phyloP scores from a whole-genome alignment of 2,329 filamentous ascomycete species.

The Intubia oerlemansii region DNA sequence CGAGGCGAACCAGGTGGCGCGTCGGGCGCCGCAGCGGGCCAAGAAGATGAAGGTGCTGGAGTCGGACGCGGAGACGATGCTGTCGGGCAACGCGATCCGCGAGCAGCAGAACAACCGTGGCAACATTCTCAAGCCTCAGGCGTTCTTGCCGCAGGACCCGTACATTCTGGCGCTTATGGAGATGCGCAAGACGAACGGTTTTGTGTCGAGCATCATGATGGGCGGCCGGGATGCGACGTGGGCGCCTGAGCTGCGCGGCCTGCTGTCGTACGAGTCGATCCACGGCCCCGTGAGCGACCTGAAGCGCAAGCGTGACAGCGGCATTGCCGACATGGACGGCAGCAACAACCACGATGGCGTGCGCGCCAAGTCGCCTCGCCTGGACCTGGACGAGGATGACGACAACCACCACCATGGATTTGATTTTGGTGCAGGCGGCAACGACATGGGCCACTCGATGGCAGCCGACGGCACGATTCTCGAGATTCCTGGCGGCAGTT shows the following conservation, averaged over 20 bases:
- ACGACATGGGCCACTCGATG: constrained; percentile 29
- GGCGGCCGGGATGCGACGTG: constrained; percentile 59
- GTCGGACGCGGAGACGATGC: constrained; percentile 61
- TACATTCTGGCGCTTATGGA: constrained; percentile 73
- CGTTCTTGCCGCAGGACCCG: constrained; percentile 72
- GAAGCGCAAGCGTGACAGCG: constrained; percentile 86
- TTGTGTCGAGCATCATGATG: constrained; percentile 70
- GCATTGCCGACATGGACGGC: constrained; percentile 61
- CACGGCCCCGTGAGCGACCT: constrained; percentile 49
- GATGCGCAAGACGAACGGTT: constrained; percentile 77
- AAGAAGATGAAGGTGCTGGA: constrained; percentile 61
- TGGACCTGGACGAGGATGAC: constrained; percentile 45
- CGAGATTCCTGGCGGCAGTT: constrained; percentile 27
- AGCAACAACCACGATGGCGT: constrained; percentile 36
- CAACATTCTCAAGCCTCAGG: constrained; percentile 63
- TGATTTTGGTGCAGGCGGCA: constrained; percentile 19
- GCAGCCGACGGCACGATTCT: constrained; percentile 39
- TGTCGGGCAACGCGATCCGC: constrained; percentile 60
- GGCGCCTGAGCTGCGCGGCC: constrained; percentile 83
- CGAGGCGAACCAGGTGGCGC: constrained; percentile 31
- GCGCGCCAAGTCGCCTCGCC: constrained; percentile 45
- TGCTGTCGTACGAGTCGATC: constrained; percentile 71
- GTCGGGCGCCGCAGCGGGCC: constrained; percentile 48
- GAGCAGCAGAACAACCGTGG: constrained; percentile 70
- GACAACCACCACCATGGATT: constrained; percentile 12